Evolutionary conservation across 495 filamentous ascomycete genomes (phyloP).

Genomic region (Rusavskia elegans): DNA sequence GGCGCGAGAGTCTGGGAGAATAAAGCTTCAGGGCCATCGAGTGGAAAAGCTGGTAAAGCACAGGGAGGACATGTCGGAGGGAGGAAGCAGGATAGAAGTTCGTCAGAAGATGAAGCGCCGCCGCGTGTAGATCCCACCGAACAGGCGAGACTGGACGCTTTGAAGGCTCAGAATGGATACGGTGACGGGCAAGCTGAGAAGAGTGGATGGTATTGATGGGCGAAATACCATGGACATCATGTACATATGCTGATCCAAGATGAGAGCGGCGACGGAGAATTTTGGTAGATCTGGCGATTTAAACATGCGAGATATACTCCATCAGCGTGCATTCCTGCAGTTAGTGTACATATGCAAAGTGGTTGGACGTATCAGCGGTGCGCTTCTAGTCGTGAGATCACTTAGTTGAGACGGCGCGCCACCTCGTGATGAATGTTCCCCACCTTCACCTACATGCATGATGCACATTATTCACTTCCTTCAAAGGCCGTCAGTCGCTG

Average conservation of each 20-base stretch:
- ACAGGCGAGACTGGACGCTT: constrained; percentile 3
- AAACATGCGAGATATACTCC: no score
- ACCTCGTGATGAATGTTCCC: not conserved
- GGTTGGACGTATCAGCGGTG: not conserved
- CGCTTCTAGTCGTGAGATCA: not conserved
- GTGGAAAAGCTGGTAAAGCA: not conserved
- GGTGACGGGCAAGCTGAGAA: not conserved
- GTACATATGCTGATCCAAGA: no score
- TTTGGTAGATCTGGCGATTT: no score
- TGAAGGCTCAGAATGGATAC: not conserved
- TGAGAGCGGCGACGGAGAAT: no score
- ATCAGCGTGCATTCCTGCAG: no score
- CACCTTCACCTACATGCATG: not conserved
- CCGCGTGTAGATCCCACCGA: constrained; percentile 17
- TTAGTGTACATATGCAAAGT: not conserved
- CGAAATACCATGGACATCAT: no score
- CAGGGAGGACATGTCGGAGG: not conserved
- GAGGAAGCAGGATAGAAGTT: not conserved
- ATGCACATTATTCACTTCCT: not conserved
- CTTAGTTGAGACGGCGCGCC: not conserved
- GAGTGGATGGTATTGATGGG: not conserved
- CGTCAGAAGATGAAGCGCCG: constrained; percentile 13
- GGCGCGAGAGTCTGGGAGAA: no score
- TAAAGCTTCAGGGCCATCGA: no score
- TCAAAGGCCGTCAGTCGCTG: not conserved